phyloP scores from a whole-genome alignment of 169 alveolate genomes.

The Plasmodium knowlesi region DNA sequence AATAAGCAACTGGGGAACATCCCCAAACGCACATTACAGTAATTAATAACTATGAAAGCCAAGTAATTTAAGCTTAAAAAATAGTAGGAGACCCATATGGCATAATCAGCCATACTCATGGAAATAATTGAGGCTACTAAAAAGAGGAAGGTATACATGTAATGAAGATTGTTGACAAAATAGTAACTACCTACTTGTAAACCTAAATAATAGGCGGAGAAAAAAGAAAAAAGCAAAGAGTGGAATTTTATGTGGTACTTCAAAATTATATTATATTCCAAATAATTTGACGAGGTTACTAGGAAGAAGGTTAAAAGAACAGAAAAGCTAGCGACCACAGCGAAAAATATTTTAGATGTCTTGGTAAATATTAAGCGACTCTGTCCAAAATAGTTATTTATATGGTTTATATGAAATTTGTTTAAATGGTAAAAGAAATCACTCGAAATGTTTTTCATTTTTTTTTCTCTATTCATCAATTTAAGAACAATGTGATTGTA shows the following conservation, averaged over 20 bases:
- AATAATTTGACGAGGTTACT: slow-evolving; percentile 47
- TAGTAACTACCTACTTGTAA: slow-evolving; percentile 55
- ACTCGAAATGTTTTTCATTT: not conserved
- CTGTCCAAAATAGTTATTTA: slow-evolving; percentile 22
- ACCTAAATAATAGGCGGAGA: slow-evolving; percentile 52
- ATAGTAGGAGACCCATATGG: slow-evolving; percentile 53
- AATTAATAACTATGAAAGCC: slow-evolving; percentile 31
- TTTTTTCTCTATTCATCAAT: slow-evolving; percentile 2
- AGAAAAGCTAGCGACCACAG: slow-evolving; percentile 43
- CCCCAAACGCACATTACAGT: slow-evolving; percentile 20
- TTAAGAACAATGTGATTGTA: slow-evolving; percentile 8
- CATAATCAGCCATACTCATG: slow-evolving; percentile 40
- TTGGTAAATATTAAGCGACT: slow-evolving; percentile 36
- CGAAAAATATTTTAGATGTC: slow-evolving; percentile 66
- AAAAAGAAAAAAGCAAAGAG: slow-evolving; percentile 56
- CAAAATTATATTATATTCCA: slow-evolving; percentile 55
- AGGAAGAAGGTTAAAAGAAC: slow-evolving; percentile 34
- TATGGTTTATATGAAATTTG: slow-evolving; percentile 21
- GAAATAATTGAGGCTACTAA: slow-evolving; percentile 28
- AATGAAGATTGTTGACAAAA: slow-evolving; percentile 27
- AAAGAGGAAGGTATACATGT: slow-evolving; percentile 8
- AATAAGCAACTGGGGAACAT: slow-evolving; percentile 23
- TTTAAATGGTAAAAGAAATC: slow-evolving; percentile 63
- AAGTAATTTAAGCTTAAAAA: slow-evolving; percentile 39
- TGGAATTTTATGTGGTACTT: slow-evolving; percentile 64